A percentile compares a stretch with the other conserved stretches of the same genome.
Evolutionary conservation across 805 yeast species (phyloP).

Genomic region (Ogataea paraovalis): DNA sequence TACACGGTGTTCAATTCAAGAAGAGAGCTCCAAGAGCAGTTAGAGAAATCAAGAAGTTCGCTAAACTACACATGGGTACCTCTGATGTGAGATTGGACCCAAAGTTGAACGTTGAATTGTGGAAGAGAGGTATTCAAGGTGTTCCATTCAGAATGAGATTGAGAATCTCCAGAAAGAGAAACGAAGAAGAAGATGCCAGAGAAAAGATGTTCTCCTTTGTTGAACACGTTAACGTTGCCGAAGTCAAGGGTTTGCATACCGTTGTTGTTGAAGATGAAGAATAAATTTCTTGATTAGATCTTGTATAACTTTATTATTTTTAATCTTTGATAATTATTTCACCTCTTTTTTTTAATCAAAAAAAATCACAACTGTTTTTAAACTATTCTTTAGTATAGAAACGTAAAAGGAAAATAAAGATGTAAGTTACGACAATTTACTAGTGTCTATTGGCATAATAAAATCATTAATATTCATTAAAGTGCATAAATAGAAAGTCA

Average conservation of each 20-base stretch:
- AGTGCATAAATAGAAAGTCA: not conserved
- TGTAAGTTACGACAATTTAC: too few species aligned
- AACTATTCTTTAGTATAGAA: not conserved
- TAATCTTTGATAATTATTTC: not conserved
- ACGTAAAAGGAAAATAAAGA: too few species aligned
- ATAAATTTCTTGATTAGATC: constrained; percentile 21
- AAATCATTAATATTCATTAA: not conserved
- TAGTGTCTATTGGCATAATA: not conserved
- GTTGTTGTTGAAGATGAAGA: constrained; percentile 79
- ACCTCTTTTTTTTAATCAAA: not conserved
- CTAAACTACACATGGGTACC: constrained; percentile 98
- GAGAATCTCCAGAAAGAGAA: constrained; percentile 95
- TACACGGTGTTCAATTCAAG: constrained; percentile 98
- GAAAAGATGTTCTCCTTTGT: constrained; percentile 97
- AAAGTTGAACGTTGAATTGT: constrained; percentile 94
- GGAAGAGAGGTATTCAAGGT: constrained; percentile 99
- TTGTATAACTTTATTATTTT: not conserved
- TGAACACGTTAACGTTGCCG: constrained; percentile 93
- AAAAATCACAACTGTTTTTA: not conserved
- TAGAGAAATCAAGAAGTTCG: constrained; percentile 98
- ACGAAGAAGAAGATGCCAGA: constrained; percentile 99
- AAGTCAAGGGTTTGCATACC: constrained; percentile 97
- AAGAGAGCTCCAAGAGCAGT: constrained; percentile 99
- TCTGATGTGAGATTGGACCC: constrained; percentile 99
- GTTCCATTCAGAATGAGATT: constrained; percentile 97